Base-by-base conservation (phyloP, 768 basidiomycete species). In the Podaxis sp. region DNA sequence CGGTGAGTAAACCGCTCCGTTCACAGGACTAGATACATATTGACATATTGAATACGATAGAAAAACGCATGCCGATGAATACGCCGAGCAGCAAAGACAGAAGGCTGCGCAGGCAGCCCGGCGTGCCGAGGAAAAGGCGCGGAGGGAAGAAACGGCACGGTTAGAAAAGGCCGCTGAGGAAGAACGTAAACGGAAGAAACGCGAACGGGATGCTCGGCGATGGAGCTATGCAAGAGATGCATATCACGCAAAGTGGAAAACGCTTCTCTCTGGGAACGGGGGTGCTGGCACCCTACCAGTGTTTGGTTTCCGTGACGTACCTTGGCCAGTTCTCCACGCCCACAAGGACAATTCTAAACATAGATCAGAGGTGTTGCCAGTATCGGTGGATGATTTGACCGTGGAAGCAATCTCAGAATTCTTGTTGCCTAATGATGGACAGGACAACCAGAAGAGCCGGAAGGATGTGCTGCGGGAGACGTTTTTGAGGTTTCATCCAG, bases 401-500 rank as follows among this genome's bases (percentile, higher is more conserved):
- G 67, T 72, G 22, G 82, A 84, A 30, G 80, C 83, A 2, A 80
- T 92, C 20, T 69, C 84, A 2, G 69, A 79, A 6, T 92, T 92
- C 69, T 73, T 92, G 22, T 66, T 89, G 41, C 77, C 81, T 2
- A 22, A 54, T 49, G 60, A 54, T 46, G 55, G 30, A 40, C 22
- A 74, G 20, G 63, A 63, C 22, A 70, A 72, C 37, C 83, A 78
- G 72, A 84, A 80, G 69, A 78, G 77, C 37, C 75, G 80, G 53
- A 87, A 83, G 70, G 87, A 90, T 20, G 86, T 80, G 65, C 68
- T 91, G 50, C 78, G 87, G 67, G 89, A 90, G 73, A 81, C 87
- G 0, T 79, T 90, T 67, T 72, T 91, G 26, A 86, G 89, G 20
- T 92, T 89, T 71, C 90, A 92, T 69, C 90, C 90, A 1, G 90